A percentile compares a stretch with the other conserved stretches of the same genome.
phyloP scores from a whole-genome alignment of 2,329 filamentous ascomycete genomes.

The Ophiostoma fasciatum region DNA sequence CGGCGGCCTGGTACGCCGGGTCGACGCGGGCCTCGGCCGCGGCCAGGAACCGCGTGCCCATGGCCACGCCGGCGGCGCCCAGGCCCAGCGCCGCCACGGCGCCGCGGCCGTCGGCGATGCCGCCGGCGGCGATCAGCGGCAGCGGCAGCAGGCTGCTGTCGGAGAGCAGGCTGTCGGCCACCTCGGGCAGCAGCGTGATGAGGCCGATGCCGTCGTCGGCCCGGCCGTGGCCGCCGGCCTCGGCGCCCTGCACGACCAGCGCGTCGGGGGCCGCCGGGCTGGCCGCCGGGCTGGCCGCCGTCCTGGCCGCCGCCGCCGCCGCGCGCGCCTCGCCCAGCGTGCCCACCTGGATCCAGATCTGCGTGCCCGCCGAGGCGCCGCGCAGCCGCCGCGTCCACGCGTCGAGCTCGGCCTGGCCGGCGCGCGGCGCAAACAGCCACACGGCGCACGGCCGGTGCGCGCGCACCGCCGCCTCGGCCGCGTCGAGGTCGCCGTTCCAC shows the following conservation, averaged over 20 bases:
- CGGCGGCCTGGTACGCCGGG: constrained; percentile 27
- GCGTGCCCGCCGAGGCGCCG: constrained; percentile 21
- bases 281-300: no score
- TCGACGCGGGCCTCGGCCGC: constrained; percentile 23
- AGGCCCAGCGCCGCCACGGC: constrained; percentile 39
- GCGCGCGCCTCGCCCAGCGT: constrained; percentile 40
- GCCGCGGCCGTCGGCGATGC: constrained; percentile 40
- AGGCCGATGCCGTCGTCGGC: constrained; percentile 37
- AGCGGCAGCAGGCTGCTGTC: constrained; percentile 21
- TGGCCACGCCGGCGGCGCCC: constrained; percentile 37
- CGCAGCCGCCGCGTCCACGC: constrained; percentile 19
- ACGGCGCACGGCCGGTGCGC: constrained; percentile 41
- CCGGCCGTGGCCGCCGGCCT: constrained; percentile 48
- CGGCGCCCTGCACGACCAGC: constrained; percentile 46
- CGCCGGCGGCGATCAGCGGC: constrained; percentile 41
- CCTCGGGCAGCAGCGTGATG: constrained; percentile 42
- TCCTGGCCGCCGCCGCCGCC: constrained; percentile 30
- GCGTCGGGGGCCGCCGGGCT: constrained; percentile 46
- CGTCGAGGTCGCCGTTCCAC: constrained; percentile 27
- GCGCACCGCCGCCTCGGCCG: constrained; percentile 32
- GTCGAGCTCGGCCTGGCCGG: constrained; percentile 20
- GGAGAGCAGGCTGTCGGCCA: constrained; percentile 29
- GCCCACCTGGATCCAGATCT: constrained; percentile 40
- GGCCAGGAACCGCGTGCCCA: constrained; percentile 52
- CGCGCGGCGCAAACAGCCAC: constrained; percentile 51